Evolutionary conservation across 768 basidiomycete genomes (phyloP).

Genomic region (Mycena chlorophos): DNA sequence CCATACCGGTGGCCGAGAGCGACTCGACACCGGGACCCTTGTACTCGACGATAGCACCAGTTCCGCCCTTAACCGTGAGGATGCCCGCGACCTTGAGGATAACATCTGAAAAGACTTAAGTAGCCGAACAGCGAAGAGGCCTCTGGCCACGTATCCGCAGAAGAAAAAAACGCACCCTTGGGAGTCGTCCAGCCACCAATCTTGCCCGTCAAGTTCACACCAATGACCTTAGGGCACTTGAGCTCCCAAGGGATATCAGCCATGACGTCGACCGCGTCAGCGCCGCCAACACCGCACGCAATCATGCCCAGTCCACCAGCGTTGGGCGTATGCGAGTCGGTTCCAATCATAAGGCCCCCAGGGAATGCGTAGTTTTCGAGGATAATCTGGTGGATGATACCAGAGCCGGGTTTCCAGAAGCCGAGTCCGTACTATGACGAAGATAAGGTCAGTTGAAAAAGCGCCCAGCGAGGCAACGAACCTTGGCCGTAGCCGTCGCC

Average conservation of each 20-base stretch:
- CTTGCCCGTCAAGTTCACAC: slow-evolving; percentile 94
- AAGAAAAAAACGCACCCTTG: slow-evolving; percentile 64
- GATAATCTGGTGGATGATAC: slow-evolving; percentile 99
- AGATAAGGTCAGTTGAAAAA: slow-evolving; percentile 3
- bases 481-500: slow-evolving; percentile 94
- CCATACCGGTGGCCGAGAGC: slow-evolving; percentile 98
- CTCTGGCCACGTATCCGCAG: too few species aligned
- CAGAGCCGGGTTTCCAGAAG: slow-evolving; percentile 99
- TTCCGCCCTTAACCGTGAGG: slow-evolving; percentile 98
- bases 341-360: slow-evolving; percentile 99
- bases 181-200: slow-evolving; percentile 97
- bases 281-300: slow-evolving; percentile 99
- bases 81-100: slow-evolving; percentile 99
- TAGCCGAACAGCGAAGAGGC: not conserved
- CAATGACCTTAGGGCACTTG: slow-evolving; percentile 99
- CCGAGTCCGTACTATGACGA: slow-evolving; percentile 85
- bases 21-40: slow-evolving; percentile 92
- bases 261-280: slow-evolving; percentile 99
- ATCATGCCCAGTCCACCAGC: slow-evolving; percentile 99
- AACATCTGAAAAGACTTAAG: slow-evolving; percentile 60
- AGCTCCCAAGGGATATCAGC: slow-evolving; percentile 98
- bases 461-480: slow-evolving; percentile 27
- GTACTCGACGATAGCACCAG: slow-evolving; percentile 98
- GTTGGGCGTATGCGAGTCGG: slow-evolving; percentile 98
- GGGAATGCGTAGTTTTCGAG: slow-evolving; percentile 99